phyloP scores from a whole-genome alignment of 2,329 filamentous ascomycete species.

The Fusarium longipes region DNA sequence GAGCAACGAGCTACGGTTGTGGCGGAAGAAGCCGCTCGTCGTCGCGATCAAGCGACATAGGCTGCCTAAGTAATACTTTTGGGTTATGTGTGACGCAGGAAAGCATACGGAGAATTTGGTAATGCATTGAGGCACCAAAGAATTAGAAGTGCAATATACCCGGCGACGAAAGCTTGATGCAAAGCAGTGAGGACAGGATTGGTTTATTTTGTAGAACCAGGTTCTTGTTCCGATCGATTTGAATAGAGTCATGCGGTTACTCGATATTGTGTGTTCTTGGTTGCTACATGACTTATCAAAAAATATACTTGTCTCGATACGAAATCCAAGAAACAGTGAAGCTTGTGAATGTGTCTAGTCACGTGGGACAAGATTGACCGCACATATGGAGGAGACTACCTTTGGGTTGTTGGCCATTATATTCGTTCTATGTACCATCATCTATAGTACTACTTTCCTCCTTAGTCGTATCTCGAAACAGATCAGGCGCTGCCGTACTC shows the following conservation, averaged over 20 bases:
- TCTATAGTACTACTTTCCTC: constrained; percentile 32
- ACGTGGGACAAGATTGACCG: neutral
- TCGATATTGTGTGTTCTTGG: too few species aligned
- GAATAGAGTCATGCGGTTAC: neutral
- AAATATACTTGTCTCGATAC: neutral
- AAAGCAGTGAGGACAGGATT: neutral
- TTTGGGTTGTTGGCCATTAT: constrained; percentile 35
- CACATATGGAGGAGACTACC: neutral
- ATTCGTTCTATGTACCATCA: constrained; percentile 53
- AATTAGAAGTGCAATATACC: neutral
- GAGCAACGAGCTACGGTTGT: constrained; percentile 39
- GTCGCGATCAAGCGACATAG: constrained; percentile 19
- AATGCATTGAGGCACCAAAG: neutral
- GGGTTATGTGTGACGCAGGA: neutral
- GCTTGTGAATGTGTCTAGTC: neutral
- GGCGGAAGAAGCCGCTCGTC: constrained; percentile 30
- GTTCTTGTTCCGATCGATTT: neutral
- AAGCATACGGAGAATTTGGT: neutral
- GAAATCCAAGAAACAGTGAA: neutral
- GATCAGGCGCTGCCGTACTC: constrained; percentile 62
- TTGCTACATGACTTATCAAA: neutral
- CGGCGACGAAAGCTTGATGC: neutral
- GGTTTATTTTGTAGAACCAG: neutral
- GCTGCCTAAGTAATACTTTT: neutral
- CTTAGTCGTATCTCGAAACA: constrained; percentile 57